Evolutionary conservation across 2,329 filamentous ascomycete genomes (phyloP).

Genomic region (Trichoderma breve): DNA sequence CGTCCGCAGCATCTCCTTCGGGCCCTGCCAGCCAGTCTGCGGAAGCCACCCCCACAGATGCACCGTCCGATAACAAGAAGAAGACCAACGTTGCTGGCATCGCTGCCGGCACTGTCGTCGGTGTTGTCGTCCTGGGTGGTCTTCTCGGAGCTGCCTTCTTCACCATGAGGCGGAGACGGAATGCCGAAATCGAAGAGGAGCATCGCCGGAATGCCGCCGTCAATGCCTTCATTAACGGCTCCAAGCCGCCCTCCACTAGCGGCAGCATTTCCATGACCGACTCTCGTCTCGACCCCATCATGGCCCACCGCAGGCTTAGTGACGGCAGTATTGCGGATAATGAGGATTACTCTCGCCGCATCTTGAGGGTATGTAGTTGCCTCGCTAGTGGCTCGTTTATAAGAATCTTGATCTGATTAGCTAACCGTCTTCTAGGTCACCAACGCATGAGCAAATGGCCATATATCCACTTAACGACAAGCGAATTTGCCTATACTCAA

Average conservation of each 20-base stretch:
- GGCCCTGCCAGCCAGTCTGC: slow-evolving; percentile 28
- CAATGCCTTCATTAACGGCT: slow-evolving; percentile 69
- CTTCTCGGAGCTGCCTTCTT: slow-evolving; percentile 69
- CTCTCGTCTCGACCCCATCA: slow-evolving; percentile 80
- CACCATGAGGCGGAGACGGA: slow-evolving; percentile 71
- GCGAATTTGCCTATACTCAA: slow-evolving; percentile 21
- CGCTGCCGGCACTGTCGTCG: slow-evolving; percentile 83
- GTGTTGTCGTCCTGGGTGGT: slow-evolving; percentile 66
- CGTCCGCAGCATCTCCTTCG: slow-evolving; percentile 11
- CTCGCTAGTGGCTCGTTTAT: neutral
- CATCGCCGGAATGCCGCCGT: slow-evolving; percentile 78
- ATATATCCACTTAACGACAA: slow-evolving; percentile 22
- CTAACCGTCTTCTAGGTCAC: slow-evolving; percentile 46
- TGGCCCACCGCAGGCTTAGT: slow-evolving; percentile 81
- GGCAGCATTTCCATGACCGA: slow-evolving; percentile 72
- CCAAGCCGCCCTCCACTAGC: slow-evolving; percentile 61
- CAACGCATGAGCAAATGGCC: slow-evolving; percentile 52
- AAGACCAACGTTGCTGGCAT: slow-evolving; percentile 77
- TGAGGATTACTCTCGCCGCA: slow-evolving; percentile 92
- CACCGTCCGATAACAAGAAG: slow-evolving; percentile 34
- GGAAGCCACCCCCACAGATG: slow-evolving; percentile 23
- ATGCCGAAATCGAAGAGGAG: slow-evolving; percentile 77
- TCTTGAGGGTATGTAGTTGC: slow-evolving; percentile 74
- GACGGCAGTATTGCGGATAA: slow-evolving; percentile 97
- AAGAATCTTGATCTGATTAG: slow-evolving; percentile 22